Evolutionary conservation across 257 asterid species (phyloP).

Genomic region (Solanum habrochaites): DNA sequence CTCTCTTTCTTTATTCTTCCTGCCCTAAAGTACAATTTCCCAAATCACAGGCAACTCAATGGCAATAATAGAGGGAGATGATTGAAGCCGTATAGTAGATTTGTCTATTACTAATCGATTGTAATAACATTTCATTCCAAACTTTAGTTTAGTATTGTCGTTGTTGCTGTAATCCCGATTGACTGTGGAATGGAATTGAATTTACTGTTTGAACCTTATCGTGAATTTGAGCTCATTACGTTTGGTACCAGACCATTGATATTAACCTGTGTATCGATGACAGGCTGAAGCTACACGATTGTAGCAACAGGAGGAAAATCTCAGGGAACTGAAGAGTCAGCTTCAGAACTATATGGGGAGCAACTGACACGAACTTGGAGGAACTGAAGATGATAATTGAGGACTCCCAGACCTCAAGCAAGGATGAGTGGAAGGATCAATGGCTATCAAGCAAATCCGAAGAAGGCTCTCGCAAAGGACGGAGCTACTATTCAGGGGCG

Average conservation of each 20-base stretch:
- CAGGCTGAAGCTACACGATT: neutral
- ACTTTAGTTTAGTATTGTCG: neutral
- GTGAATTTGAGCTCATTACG: neutral
- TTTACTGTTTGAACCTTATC: neutral
- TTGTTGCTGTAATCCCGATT: neutral
- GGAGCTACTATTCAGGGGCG: neutral
- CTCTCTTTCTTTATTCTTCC: neutral
- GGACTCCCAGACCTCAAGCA: neutral
- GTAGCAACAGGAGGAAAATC: neutral
- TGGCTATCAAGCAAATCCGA: neutral
- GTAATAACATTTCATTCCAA: neutral
- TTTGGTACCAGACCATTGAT: neutral
- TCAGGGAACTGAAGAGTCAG: neutral
- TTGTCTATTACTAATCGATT: neutral
- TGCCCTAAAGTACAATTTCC: neutral
- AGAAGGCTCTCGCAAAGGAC: neutral
- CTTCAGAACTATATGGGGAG: neutral
- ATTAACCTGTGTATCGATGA: neutral
- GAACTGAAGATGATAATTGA: neutral
- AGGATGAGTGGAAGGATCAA: neutral
- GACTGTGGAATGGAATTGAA: neutral
- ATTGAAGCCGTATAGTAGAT: neutral
- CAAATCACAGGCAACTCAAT: neutral
- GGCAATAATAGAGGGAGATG: neutral
- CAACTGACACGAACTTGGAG: neutral